Evolutionary conservation across 495 filamentous ascomycete genomes (phyloP), one percentile per base, ranked within the genome.

Genomic region (Hypoxylon perforatum): DNA sequence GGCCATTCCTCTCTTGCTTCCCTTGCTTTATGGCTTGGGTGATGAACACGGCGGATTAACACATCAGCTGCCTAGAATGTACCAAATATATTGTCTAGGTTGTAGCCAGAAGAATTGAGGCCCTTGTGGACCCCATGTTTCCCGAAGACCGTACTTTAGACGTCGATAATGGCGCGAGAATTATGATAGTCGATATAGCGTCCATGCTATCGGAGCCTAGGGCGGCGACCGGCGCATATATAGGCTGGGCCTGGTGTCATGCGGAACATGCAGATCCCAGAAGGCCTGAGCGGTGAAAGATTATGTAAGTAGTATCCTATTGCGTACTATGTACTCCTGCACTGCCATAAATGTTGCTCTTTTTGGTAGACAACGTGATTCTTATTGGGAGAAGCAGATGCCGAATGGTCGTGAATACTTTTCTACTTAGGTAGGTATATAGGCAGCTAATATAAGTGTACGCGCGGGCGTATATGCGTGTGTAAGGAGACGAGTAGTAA

Each of bases 221-320:
- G 14, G 25, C 11, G 49, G 57, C 39, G 30, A 42, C 8, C 46
- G n/a, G 51, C 54, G 60, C 52, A 57, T 50, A 23, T 17, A 41
- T 22, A 17, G 42, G 44, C 25, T 49, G 28, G 35, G 17, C 25
- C 50, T 63, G 18, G 35, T 44, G 23, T 51, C 12, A 63, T 63
- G 60, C 60, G 52, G 60, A 52, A 63, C 22, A 15, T 45, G 60
- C 45, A 22, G 60, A 63, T 63, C 60, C 33, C 14, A 51, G 52
- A 30, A n/a, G 49, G 60, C 22, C 60, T 38, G 36, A 57, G 60
- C 60, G 60, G 60, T 55, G 41, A 48, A 30, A 53, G 11, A 5
- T 9, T 10, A 10, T n/a, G n/a, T n/a, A n/a, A n/a, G n/a, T n/a
- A 9, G 30, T 3, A 33, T 10, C 30, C 11, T 33, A 33, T 10